phyloP scores from a whole-genome alignment of 192 early-diverging fungal genomes.

The Coemansia sp. region DNA sequence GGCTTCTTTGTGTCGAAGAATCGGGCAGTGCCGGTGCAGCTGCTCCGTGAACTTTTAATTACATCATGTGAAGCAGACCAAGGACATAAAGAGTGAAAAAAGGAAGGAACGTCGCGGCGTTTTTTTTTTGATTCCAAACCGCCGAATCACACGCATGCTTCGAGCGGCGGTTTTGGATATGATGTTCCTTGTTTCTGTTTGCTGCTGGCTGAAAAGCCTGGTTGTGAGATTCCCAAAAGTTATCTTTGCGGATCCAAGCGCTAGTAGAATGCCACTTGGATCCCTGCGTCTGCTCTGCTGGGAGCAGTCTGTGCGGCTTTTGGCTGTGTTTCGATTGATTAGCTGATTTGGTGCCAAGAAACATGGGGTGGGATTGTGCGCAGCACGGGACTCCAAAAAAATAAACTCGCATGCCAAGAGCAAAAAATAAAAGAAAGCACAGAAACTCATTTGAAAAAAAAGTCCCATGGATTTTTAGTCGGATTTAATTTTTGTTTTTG shows the following conservation, averaged over 20 bases:
- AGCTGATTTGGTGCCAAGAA: not conserved
- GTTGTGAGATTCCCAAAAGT: not conserved
- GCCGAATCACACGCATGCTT: not conserved
- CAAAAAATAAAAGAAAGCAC: slow-evolving; percentile 1
- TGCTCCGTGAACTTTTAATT: no score
- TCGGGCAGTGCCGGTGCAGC: no score
- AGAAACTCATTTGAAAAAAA: not conserved
- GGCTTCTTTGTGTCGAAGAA: no score
- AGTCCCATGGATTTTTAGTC: no score
- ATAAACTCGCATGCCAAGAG: not conserved
- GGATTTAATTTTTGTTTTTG: not conserved
- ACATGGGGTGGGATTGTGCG: not conserved
- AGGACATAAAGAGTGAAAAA: no score
- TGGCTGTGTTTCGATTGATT: not conserved
- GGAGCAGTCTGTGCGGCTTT: not conserved
- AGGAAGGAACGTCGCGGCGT: not conserved
- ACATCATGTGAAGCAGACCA: no score
- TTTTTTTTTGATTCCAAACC: not conserved
- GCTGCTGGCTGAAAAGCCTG: not conserved
- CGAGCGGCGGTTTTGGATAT: not conserved
- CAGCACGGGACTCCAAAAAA: not conserved
- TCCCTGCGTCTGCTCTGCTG: not conserved
- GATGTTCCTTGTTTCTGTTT: not conserved
- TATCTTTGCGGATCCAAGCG: not conserved
- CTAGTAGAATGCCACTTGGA: not conserved